Evolutionary conservation across 2,329 filamentous ascomycete species (phyloP).

Genomic region (Dothideomycetidae sp.): DNA sequence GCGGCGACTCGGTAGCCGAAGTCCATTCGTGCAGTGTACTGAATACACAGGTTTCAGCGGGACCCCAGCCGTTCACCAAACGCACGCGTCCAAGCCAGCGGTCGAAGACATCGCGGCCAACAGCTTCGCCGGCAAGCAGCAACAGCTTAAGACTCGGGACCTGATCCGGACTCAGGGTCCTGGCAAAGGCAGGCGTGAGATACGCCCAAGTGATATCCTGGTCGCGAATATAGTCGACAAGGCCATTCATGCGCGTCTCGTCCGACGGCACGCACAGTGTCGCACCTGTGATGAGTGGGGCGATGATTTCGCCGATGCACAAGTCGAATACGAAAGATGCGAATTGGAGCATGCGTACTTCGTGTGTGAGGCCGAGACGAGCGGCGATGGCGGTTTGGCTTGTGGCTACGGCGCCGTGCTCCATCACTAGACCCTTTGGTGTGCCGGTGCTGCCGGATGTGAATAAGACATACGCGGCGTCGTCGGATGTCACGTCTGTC

Average conservation of each 20-base stretch:
- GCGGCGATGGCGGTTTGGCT: constrained; percentile 13
- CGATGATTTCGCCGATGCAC: constrained; percentile 11
- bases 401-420: constrained; percentile 37
- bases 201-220: constrained; percentile 29
- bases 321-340: constrained; percentile 18
- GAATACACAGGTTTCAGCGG: constrained; percentile 3
- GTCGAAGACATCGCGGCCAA: not conserved
- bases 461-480: constrained; percentile 40
- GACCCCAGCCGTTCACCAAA: constrained; percentile 4
- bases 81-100: not conserved
- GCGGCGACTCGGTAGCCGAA: constrained; percentile 6
- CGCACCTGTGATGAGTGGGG: constrained; percentile 12
- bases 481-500: constrained; percentile 26
- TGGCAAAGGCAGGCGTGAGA: constrained; percentile 31
- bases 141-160: constrained; percentile 17
- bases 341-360: constrained; percentile 9
- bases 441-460: constrained; percentile 19
- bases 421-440: constrained; percentile 17
- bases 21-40: not conserved
- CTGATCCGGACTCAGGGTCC: constrained; percentile 13
- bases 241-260: constrained; percentile 33
- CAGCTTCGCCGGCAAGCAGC: constrained; percentile 17
- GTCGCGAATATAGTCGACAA: constrained; percentile 27
- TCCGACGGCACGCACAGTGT: constrained; percentile 27
- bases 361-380: not conserved